Base-by-base conservation (phyloP, 78 protist genomes). In the Polysphondylium violaceum region DNA sequence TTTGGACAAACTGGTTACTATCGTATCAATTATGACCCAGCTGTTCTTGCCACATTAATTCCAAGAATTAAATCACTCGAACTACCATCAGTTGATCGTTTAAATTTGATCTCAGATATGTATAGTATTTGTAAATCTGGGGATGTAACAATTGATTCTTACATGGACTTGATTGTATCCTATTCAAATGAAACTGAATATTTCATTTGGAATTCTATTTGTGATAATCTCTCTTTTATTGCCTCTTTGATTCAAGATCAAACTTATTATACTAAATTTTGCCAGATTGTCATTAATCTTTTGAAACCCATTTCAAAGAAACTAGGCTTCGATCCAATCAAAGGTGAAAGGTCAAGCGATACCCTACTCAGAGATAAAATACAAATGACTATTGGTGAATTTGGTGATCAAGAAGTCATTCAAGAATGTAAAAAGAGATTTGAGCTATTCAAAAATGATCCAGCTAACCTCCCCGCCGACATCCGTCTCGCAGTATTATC, bases 1-100 rank as follows among this genome's bases (percentile, higher is more conserved):
- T 43, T 50, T 21, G 95, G 76, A 2, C 97, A 95, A 74, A 11
- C 87, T 33, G 97, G 95, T 25, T 95, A 94, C 73, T 95, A 61
- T 87, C 93, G 96, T 60, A 96, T 96, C 43, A 3, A 21, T 7
- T 97, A 97, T 86, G 44, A 51, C 23, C 61, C 19, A 35, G 47
- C 29, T 0, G 44, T 90, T 14, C 36, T 81, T 19, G 41, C 43
- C 23, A 2, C 41, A 25, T 58, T 83, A 33, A 31, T 83, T 8
- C 79, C 91, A 36, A 6, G 6, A 63, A 94, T 75, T 67, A 61
- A 41, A 43, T 72, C 79, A 53, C 9, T 64, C 5, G 47, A 44
- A 61, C n/a, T 94, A 16, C 79, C 67, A 53, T 68, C 64, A 9
- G 38, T 11, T 55, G 83, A 69, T 64, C 29, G 61, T 43, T 12